Percentiles rank a stretch among this genome's conserved stretches.
Evolutionary conservation across 441 rosid genomes (phyloP).

Genomic region (Pelargonium myrrhifolium): DNA sequence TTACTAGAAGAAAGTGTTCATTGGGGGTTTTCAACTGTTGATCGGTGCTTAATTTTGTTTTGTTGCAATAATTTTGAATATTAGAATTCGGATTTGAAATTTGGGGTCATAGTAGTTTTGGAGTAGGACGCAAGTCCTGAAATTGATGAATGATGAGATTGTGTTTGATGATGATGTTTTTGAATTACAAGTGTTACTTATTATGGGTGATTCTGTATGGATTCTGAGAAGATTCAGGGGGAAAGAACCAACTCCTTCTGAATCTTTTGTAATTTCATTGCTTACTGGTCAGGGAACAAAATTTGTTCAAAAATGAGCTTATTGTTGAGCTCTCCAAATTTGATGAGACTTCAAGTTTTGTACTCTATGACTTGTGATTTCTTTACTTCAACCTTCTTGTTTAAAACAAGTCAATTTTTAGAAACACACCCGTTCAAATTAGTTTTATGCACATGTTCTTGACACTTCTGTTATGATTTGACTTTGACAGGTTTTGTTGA

Average conservation of each 20-base stretch:
- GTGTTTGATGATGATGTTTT: not conserved
- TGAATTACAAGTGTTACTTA: not conserved
- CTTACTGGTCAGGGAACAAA: not conserved
- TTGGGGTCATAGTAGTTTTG: not conserved
- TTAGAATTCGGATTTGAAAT: not conserved
- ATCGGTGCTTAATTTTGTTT: not conserved
- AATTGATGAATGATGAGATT: not conserved
- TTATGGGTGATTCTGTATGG: not conserved
- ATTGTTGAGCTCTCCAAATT: not conserved
- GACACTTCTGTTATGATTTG: not conserved
- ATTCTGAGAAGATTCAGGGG: not conserved
- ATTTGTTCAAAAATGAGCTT: not conserved
- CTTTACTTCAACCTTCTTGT: not conserved
- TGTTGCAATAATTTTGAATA: not conserved
- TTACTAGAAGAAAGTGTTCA: not conserved
- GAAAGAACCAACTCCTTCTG: no score
- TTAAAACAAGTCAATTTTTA: not conserved
- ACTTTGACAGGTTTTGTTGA: not conserved
- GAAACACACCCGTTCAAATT: not conserved
- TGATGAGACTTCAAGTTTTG: not conserved
- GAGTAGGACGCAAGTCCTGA: no score
- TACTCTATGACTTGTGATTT: not conserved
- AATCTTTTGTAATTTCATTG: not conserved
- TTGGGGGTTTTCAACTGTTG: not conserved
- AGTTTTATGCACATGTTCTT: not conserved